A percentile compares a stretch with the other conserved stretches of the same genome.
These are phyloP conservation scores for Bolboschoenoplectus hybrid DNA, from an alignment of 202 grass and related monocot species.

Conservation along the genomic window DNA sequence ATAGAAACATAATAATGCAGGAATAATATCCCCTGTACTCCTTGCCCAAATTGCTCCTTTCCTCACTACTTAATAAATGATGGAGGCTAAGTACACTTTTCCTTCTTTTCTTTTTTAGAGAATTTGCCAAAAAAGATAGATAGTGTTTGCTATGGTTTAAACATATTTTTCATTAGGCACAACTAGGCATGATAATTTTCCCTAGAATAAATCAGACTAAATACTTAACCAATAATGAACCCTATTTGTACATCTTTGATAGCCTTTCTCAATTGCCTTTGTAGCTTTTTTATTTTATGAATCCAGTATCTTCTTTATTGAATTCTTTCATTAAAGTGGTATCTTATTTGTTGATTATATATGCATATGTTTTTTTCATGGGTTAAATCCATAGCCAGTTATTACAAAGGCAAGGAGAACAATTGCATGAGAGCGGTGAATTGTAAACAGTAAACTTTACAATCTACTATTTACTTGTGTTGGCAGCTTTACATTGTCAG, in stretches of 20 bases:
- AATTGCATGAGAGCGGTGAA: neutral
- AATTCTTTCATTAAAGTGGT: neutral
- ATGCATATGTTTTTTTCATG: neutral
- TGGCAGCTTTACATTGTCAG: neutral
- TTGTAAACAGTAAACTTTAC: neutral
- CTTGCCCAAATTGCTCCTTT: neutral
- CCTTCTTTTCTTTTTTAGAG: neutral
- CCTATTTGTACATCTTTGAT: neutral
- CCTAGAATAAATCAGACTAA: neutral
- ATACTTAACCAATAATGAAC: neutral
- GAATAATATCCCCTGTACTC: neutral
- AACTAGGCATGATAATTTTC: neutral
- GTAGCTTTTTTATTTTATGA: neutral
- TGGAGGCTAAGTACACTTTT: neutral
- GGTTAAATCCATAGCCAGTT: neutral
- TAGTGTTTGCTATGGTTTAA: neutral
- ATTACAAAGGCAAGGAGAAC: neutral
- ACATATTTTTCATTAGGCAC: conserved; percentile 6
- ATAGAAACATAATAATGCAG: neutral
- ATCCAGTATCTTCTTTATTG: neutral
- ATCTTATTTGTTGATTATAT: conserved; percentile 12
- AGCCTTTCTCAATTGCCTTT: neutral
- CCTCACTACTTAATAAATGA: neutral
- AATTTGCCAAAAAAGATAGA: neutral
- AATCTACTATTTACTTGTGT: neutral